Conservation (phyloP, 108 stramenopile species). For the Skeletonema tropicum region DNA sequence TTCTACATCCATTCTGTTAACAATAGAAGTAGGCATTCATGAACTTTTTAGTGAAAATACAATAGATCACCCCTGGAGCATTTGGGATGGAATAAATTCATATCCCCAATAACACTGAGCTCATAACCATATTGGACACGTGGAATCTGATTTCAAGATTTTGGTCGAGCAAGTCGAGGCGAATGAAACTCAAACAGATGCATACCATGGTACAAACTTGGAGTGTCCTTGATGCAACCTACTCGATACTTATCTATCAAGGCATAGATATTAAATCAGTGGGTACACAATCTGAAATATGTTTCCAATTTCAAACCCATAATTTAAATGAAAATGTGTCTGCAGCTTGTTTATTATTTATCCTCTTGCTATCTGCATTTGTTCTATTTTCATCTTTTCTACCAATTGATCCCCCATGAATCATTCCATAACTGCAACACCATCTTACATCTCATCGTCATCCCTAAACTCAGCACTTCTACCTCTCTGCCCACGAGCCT, state of each 20-base stretch:
- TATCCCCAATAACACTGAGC: not conserved
- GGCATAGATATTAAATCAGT: too few species aligned
- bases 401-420: not conserved
- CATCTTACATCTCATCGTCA: slow-evolving; percentile 62
- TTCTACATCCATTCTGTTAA: not conserved
- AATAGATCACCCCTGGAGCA: not conserved
- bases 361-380: not conserved
- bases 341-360: not conserved
- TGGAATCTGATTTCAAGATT: not conserved
- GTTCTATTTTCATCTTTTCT: not conserved
- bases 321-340: not conserved
- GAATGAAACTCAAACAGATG: too few species aligned
- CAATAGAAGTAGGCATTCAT: too few species aligned
- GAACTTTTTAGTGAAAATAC: not conserved
- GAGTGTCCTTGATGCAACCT: too few species aligned
- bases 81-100: not conserved
- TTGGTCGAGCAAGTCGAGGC: too few species aligned
- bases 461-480: slow-evolving; percentile 80
- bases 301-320: not conserved
- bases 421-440: not conserved
- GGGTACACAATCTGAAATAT: too few species aligned
- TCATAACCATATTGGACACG: not conserved
- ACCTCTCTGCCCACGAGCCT: slow-evolving; percentile 55
- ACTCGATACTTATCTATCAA: too few species aligned
- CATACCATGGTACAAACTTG: too few species aligned